A percentile compares a stretch with the other conserved stretches of the same genome.
Evolutionary conservation across 1,139 yeast species (phyloP).

Genomic region (Protomyces pachydermus): DNA sequence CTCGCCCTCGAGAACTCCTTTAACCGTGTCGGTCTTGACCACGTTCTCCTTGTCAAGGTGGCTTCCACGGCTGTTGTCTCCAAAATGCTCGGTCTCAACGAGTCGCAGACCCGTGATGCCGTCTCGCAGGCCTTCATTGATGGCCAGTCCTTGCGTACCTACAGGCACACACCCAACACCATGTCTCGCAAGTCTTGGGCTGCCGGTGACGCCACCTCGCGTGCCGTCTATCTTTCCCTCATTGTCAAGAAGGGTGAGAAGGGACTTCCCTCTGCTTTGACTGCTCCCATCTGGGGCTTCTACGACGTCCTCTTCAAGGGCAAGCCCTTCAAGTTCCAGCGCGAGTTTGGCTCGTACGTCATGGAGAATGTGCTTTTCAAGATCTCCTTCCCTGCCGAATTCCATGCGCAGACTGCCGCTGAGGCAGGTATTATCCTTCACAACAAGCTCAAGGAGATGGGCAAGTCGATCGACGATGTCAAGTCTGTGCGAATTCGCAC

Average conservation of each 20-base stretch:
- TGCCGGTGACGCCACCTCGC: conserved; percentile 59
- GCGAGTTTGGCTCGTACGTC: conserved; percentile 53
- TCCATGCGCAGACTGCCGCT: conserved; percentile 62
- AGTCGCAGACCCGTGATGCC: conserved; percentile 53
- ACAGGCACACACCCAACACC: conserved; percentile 60
- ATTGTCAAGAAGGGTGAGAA: conserved; percentile 51
- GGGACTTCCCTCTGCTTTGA: conserved; percentile 55
- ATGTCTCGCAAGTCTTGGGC: conserved; percentile 63
- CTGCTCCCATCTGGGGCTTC: conserved; percentile 59
- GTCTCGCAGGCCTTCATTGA: conserved; percentile 58
- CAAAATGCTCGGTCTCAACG: conserved; percentile 48
- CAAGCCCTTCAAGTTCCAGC: conserved; percentile 50
- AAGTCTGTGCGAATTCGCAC: conserved; percentile 50
- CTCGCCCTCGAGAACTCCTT: conserved; percentile 56
- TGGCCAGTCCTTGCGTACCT: conserved; percentile 55
- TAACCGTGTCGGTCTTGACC: conserved; percentile 57
- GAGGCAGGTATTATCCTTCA: conserved; percentile 52
- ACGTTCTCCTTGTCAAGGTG: conserved; percentile 55
- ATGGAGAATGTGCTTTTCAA: conserved; percentile 59
- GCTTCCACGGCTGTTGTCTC: conserved; percentile 59
- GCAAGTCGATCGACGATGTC: conserved; percentile 49
- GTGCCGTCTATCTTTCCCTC: conserved; percentile 54
- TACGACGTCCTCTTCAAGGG: conserved; percentile 56
- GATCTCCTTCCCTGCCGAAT: conserved; percentile 61
- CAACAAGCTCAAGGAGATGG: conserved; percentile 41